Evolutionary conservation across 164 flowering plant genomes (phyloP), one percentile per base, ranked within the genome.

Genomic region (Litsea cubeba): DNA sequence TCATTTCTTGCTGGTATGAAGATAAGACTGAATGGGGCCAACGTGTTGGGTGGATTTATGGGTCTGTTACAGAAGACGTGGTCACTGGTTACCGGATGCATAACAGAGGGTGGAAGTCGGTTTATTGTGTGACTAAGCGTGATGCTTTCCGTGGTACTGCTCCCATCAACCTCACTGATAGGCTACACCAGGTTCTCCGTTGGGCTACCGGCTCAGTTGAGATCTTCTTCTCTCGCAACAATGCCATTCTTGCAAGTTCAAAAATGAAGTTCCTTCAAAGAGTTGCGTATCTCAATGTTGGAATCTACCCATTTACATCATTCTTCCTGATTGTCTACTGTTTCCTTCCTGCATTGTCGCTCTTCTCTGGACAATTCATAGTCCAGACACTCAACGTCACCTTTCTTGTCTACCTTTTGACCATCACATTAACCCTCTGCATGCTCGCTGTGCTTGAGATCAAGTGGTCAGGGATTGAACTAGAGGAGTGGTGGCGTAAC

Each of bases 151-250:
- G 90, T 22, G 97, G 97, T 2, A 84, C 97, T 32, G 97, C 97
- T 10, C 97, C 97, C 0, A 92, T 92, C 76, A 92, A 92, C 70
- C 88, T 92, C 26, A 89, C 97, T 0, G 97, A 92, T 63, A 66
- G 97, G 66, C 93, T 92, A 12, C 95, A 92, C 73, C 95, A 92
- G 77, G 97, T 92, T n/a, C 91, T 92, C n/a, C 81, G 97, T 1
- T 92, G 97, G 97, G 97, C 97, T 8, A 89, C 93, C 7, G 97
- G 94, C 14, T 91, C 97, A 0, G 97, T 92, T 12, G 97, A 92
- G 79, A 91, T 93, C 10, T 91, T 91, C 82, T 89, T 93, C 81
- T 90, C 95, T 8, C 83, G 96, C 12, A 90, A 93, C 87, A 90
- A 90, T 77, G 92, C 98, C 17, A n/a, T 90, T 15, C 69, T 91